Base-by-base conservation (phyloP, 2,329 filamentous ascomycete species). In the Penicillium psychrosexuale region DNA sequence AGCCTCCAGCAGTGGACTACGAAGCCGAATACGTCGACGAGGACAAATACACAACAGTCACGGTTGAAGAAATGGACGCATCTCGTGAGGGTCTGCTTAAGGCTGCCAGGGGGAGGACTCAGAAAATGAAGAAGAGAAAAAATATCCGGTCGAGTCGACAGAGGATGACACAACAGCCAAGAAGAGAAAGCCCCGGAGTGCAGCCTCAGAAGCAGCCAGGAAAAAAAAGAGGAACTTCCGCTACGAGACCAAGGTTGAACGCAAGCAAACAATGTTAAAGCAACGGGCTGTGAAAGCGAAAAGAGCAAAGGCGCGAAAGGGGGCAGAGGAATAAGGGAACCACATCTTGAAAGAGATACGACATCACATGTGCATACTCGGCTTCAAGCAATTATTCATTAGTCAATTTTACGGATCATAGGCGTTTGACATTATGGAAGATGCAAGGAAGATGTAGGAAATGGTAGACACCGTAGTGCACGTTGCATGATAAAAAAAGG, bases 21-120 rank as follows among this genome's bases (percentile, higher is more conserved):
- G 89, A 96, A 71, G 91, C 93, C 63, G 91, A 97, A 72, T 99
- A 97, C 75, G 84, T 97, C 61, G 94, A 99, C 72, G 94, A 97
- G 72, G 93, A 97, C 72, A 89, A 89, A 69, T 97, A 91, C 72
- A 97, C 94, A 0, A 96, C 91, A 0, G 94, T 99, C 27, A 97
- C 90, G 0, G 86, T 99, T 1, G 93, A 97, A 71, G 88, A 89
- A 11, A 91, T 99, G 63, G 88, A 87, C 59, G 83, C 95, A 15
- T 87, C 88, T 12, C 84, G 84, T 62, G 85, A 91, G 52, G 90
- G 90, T 0, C 76, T 95, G 45, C 80, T 84, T 55, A 86, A 83
- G 64, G 78, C 80, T 3, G 73, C 69, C 39, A 63, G 70, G 37
- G 66, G 47, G 64, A 72, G 51, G 67, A 65, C 8, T 62, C 62